These are phyloP conservation scores for Hyaloperonospora brassicae DNA, from an alignment of 352 stramenopile species.

Conservation along the genomic window DNA sequence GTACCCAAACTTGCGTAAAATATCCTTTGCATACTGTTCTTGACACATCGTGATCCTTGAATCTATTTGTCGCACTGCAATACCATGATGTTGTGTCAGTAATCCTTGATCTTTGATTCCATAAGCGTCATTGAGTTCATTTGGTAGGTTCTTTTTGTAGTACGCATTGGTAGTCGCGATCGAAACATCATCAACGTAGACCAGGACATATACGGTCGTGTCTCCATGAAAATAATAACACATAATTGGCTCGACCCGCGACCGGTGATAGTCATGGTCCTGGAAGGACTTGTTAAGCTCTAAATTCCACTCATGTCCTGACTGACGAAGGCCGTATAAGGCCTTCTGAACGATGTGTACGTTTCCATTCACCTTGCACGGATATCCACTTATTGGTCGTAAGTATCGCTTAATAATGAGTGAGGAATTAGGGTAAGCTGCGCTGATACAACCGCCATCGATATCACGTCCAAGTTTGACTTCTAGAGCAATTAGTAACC, in stretches of 20 bases:
- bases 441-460: background rate
- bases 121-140: background rate
- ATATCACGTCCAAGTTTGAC: background rate
- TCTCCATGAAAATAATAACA: slow-evolving; percentile 4
- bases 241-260: background rate
- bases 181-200: background rate
- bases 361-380: background rate
- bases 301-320: slow-evolving; percentile 3
- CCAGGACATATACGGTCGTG: background rate
- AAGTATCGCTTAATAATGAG: slow-evolving; percentile 4
- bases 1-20: background rate
- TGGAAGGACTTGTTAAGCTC: slow-evolving; percentile 1
- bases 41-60: background rate
- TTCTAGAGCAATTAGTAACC: background rate
- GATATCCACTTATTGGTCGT: slow-evolving; percentile 1
- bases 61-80: background rate
- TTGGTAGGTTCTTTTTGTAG: background rate
- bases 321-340: slow-evolving; percentile 9
- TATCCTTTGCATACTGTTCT: background rate
- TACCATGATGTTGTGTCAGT: background rate
- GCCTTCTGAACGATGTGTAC: background rate
- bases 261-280: background rate
- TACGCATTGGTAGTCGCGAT: background rate
- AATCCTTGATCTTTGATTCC: background rate
- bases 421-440: slow-evolving; percentile 1